Base-by-base conservation (phyloP, 23 red algal genomes). In the Agarophyton chilense region DNA sequence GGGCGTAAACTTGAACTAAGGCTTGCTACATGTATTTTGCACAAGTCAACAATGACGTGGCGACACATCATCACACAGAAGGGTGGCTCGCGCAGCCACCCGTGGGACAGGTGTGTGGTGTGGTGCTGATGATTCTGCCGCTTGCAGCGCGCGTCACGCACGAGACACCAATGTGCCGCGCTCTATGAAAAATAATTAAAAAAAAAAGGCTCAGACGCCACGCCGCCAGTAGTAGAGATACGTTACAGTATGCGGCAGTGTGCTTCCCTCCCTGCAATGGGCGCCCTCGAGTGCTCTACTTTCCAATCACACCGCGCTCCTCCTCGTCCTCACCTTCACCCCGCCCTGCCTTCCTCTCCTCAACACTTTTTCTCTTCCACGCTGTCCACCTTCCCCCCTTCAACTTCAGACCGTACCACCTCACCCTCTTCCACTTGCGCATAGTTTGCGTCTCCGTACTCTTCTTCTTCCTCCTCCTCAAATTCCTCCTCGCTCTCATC, bases 401-500 rank as follows among this genome's bases (percentile, higher is more conserved):
- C 31, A 10, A 1, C 60, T 36, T 11, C 60, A n/a, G n/a, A n/a
- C n/a, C n/a, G 22, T 65, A 10, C 65, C 21, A 14, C 46, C 34
- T 33, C 47, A 11, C 16, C 51, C 51, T 58, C 77, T 38, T 60
- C 51, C 19, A 22, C 41, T 11, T 77, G 10, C 32, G 12, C 72
- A 7, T 49, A 35, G 38, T 29, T 39, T 5, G 42, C 41, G 11
- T 11, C 3, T 14, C 49, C 72, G 16, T 77, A 35, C 39, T 50
- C 41, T 12, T 50, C 72, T 39, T 50, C 72, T 12, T n/a, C 40
- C 24, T 80, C 77, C 35, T 40, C 79, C 2, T 74, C 89, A 12
- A 34, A 80, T 25, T 94, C 68, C 19, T 87, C 91, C 39, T 84
- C 80, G 25, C 50, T 79, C 58, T 94, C 91, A 52, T 85, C 91